Base-by-base conservation (phyloP, 2,329 filamentous ascomycete species). In the Arthrobotrys megalospora region DNA sequence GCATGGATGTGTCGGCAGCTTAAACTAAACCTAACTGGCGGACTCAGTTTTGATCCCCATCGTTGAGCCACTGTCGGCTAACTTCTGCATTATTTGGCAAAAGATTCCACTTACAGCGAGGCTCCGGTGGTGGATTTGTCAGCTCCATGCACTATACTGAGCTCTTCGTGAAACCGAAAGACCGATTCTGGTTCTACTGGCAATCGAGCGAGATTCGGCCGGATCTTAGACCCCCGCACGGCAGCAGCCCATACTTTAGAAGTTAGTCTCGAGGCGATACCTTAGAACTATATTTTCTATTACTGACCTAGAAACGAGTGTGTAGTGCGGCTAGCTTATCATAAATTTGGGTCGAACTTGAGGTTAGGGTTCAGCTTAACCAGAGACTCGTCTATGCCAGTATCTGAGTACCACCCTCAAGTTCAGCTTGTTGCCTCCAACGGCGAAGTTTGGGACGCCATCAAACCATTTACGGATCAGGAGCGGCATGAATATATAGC, bases 351-450 rank as follows among this genome's bases (percentile, higher is more conserved):
- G 3, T 21, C 32, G 16, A 16, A 19, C 14, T 12, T 60, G 6
- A 60, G 58, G 16, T 6, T 63, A n/a, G 58, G 58, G 16, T 63
- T 45, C 14, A 45, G 5, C 10, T 28, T 55, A 28, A 55, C 52
- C 8, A 63, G 36, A 63, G 2, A 16, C 1, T 63, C 36, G 3
- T 19, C 16, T 12, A n/a, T 16, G 16, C 24, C 6, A 36, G 14
- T 47, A 3, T 45, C 58, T 8, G 19, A 12, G n/a, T 2, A 63
- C 6, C 36, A 63, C 8, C 58, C 58, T 5, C n/a, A 45, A 28
- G 36, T 63, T 11, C 19, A 45, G 21, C 24, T 63, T 16, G 11
- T 47, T 34, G 58, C 41, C 1, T 43, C 36, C 3, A 36, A 63
- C 12, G 58, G 58, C n/a, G 6, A 11, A 8, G 19, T 43, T 8